Conservation (phyloP, 2,329 filamentous ascomycete genomes). For the Aspergillus novofumigatus region DNA sequence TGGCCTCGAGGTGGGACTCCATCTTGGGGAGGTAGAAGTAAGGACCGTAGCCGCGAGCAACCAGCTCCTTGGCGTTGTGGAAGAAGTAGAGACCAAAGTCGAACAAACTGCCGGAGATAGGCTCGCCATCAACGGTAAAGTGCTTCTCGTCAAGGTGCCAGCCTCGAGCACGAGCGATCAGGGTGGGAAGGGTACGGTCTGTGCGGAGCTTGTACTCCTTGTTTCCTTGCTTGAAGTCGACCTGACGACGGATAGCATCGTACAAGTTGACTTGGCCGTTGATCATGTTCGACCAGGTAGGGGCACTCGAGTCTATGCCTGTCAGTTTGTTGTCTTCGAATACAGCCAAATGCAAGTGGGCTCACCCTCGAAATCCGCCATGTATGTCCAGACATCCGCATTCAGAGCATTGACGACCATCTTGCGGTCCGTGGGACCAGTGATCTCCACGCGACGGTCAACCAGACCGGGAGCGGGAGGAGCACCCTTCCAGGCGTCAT, state of each 20-base stretch:
- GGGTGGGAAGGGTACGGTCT: constrained; percentile 78
- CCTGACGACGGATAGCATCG: constrained; percentile 86
- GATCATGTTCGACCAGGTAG: constrained; percentile 99
- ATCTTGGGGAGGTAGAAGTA: constrained; percentile 99
- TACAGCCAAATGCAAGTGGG: constrained; percentile 4
- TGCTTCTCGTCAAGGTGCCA: constrained; percentile 99
- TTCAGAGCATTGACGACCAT: constrained; percentile 99
- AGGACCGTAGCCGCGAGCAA: constrained; percentile 78
- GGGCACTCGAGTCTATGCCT: constrained; percentile 76
- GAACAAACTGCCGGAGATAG: constrained; percentile 87
- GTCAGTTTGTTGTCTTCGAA: neutral
- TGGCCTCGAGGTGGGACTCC: constrained; percentile 94
- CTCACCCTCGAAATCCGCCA: constrained; percentile 97
- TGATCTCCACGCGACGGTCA: constrained; percentile 94
- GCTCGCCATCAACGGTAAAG: constrained; percentile 89
- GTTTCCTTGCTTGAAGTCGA: constrained; percentile 91
- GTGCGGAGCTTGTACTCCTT: constrained; percentile 98
- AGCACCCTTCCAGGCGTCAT: constrained; percentile 89
- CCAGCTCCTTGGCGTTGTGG: constrained; percentile 89
- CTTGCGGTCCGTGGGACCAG: constrained; percentile 93
- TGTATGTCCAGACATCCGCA: constrained; percentile 95
- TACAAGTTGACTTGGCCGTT: constrained; percentile 97
- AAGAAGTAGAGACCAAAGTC: constrained; percentile 99
- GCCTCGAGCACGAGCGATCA: constrained; percentile 90
- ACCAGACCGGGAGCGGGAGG: constrained; percentile 86